These are phyloP conservation scores for Neopestalotiopsis sp. DNA, from an alignment of 2,329 filamentous ascomycete genomes.

Conservation along the genomic window DNA sequence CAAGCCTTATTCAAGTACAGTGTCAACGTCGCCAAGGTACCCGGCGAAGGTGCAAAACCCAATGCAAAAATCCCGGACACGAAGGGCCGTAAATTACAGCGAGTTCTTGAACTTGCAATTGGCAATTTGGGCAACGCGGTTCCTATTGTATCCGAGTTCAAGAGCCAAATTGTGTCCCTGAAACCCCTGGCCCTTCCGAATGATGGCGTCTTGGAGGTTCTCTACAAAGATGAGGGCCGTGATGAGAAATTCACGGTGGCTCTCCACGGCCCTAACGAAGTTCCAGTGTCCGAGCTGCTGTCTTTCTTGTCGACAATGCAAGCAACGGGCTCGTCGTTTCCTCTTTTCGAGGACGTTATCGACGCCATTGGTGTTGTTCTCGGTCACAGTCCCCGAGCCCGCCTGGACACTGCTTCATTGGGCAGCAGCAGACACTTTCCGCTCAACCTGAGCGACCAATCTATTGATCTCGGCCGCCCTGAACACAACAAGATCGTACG, in stretches of 20 bases:
- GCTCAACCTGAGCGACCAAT: slow-evolving; percentile 36
- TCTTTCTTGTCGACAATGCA: slow-evolving; percentile 49
- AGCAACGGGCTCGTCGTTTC: slow-evolving; percentile 44
- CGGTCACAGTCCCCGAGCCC: slow-evolving; percentile 47
- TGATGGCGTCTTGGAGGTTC: slow-evolving; percentile 39
- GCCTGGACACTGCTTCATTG: slow-evolving; percentile 42
- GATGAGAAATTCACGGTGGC: slow-evolving; percentile 45
- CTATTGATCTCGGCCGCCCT: slow-evolving; percentile 31
- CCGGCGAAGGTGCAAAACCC: slow-evolving; percentile 21
- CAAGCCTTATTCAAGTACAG: slow-evolving; percentile 50
- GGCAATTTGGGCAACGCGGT: slow-evolving; percentile 37
- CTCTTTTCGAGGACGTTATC: slow-evolving; percentile 52
- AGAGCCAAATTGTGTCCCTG: slow-evolving; percentile 50
- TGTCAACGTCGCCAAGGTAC: slow-evolving; percentile 38
- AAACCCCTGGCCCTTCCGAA: slow-evolving; percentile 42
- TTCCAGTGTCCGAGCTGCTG: slow-evolving; percentile 46
- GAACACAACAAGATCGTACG: slow-evolving; percentile 47
- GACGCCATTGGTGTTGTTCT: slow-evolving; percentile 59
- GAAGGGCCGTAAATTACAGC: slow-evolving; percentile 48
- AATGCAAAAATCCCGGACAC: slow-evolving; percentile 33
- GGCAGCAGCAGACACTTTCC: slow-evolving; percentile 57
- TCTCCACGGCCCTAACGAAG: slow-evolving; percentile 44
- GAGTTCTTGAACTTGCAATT: slow-evolving; percentile 46
- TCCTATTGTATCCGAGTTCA: slow-evolving; percentile 54
- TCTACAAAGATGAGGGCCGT: slow-evolving; percentile 39